These are phyloP conservation scores for Pecoramyces ruminantium DNA, from an alignment of 192 early-diverging fungal genomes.

Conservation along the genomic window DNA sequence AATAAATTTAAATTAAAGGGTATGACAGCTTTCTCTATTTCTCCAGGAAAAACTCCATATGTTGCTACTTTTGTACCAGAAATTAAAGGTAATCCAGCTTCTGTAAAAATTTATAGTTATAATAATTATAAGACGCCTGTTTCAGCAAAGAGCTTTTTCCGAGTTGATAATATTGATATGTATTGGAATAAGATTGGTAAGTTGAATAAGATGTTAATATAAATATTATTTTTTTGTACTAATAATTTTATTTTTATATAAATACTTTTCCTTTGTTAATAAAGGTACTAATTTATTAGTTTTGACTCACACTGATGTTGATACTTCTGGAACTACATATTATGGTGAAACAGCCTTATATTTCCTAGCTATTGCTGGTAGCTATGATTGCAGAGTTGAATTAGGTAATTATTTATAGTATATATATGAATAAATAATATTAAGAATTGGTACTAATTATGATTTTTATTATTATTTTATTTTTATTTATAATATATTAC, in stretches of 20 bases:
- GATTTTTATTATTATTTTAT: background rate
- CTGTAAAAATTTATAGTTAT: slow-evolving; percentile 72
- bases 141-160: slow-evolving; percentile 85
- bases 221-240: too few species aligned
- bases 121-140: slow-evolving; percentile 50
- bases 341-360: slow-evolving; percentile 94
- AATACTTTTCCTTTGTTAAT: background rate
- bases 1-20: slow-evolving; percentile 53
- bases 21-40: slow-evolving; percentile 69
- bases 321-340: slow-evolving; percentile 86
- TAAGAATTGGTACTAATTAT: too few species aligned
- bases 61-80: slow-evolving; percentile 88
- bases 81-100: slow-evolving; percentile 51
- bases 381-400: slow-evolving; percentile 78
- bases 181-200: slow-evolving; percentile 73
- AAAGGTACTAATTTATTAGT: slow-evolving; percentile 68
- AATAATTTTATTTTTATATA: background rate
- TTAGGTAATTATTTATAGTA: slow-evolving; percentile 16
- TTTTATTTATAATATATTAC: background rate
- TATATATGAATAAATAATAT: too few species aligned
- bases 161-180: slow-evolving; percentile 82
- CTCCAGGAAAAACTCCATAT: slow-evolving; percentile 62
- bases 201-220: too few species aligned
- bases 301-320: slow-evolving; percentile 86
- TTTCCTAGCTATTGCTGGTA: slow-evolving; percentile 75